phyloP scores from a whole-genome alignment of 2,329 filamentous ascomycete genomes.

The Sporothrix dimorphospora region DNA sequence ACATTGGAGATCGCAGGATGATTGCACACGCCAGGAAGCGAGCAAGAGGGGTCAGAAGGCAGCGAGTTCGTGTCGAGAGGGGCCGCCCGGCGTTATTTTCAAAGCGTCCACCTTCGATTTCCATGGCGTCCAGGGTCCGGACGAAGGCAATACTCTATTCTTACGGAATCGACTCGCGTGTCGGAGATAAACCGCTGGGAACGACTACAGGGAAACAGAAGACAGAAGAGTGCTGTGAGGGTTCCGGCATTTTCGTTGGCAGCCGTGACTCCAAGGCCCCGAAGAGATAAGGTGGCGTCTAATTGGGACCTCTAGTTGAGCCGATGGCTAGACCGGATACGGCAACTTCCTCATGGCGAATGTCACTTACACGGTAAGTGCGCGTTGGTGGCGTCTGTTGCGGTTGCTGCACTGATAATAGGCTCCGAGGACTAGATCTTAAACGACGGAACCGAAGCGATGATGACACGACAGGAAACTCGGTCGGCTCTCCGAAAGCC shows the following conservation, averaged over 20 bases:
- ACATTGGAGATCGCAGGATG: not conserved
- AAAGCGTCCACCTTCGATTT: constrained; percentile 5
- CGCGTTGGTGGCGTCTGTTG: not conserved
- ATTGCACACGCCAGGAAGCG: not conserved
- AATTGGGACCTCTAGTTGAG: not conserved
- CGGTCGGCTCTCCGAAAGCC: not conserved
- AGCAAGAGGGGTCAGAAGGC: not conserved
- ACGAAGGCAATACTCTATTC: not conserved
- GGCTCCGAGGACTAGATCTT: not conserved
- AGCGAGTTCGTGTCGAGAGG: not conserved
- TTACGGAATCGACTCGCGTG: not conserved
- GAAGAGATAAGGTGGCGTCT: not conserved
- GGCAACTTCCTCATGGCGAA: not conserved
- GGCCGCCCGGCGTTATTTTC: not conserved
- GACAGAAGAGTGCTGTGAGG: not conserved
- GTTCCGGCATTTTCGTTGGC: not conserved
- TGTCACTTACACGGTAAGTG: not conserved
- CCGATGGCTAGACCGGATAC: not conserved
- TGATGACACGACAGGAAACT: not conserved
- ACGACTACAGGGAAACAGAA: not conserved
- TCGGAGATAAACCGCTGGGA: not conserved
- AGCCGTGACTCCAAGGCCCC: not conserved
- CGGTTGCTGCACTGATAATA: not conserved
- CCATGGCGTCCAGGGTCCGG: not conserved
- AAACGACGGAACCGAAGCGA: not conserved